These are phyloP conservation scores for Turritis glabra DNA, from an alignment of 345 rosid genomes.

Conservation along the genomic window DNA sequence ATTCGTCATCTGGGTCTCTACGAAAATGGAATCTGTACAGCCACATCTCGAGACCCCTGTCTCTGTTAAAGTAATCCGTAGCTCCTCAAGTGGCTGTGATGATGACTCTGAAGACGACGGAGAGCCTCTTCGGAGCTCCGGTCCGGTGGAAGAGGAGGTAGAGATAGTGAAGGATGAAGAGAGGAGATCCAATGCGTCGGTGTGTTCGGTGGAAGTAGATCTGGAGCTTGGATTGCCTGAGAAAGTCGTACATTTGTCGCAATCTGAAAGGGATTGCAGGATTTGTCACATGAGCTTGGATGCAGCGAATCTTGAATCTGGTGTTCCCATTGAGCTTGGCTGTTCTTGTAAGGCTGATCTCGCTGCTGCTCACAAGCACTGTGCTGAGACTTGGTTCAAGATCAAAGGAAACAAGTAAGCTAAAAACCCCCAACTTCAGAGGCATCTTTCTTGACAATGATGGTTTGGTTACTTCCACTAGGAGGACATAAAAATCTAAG, in stretches of 20 bases:
- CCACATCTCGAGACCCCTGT: conserved; percentile 40
- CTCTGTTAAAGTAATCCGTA: conserved; percentile 20
- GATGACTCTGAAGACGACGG: background rate
- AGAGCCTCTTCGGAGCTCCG: conserved; percentile 14
- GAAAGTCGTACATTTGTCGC: conserved; percentile 45
- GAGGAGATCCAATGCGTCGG: conserved; percentile 59
- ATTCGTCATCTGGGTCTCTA: conserved; percentile 41
- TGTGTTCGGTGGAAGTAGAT: conserved; percentile 57
- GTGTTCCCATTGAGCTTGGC: conserved; percentile 67
- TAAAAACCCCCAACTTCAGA: background rate
- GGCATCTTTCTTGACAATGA: background rate
- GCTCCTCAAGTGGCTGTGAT: conserved; percentile 3
- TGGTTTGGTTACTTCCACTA: background rate
- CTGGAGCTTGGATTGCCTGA: conserved; percentile 51
- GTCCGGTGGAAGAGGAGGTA: conserved; percentile 25
- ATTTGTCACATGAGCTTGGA: conserved; percentile 82
- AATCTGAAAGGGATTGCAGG: conserved; percentile 70
- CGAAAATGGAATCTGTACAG: conserved; percentile 48
- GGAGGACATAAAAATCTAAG: background rate
- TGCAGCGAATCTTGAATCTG: conserved; percentile 60
- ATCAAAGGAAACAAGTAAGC: conserved; percentile 82
- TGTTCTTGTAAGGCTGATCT: conserved; percentile 89
- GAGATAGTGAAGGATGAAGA: conserved; percentile 48
- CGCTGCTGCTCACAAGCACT: conserved; percentile 83
- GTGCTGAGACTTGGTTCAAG: conserved; percentile 95